Percentiles rank a stretch among this genome's conserved stretches.
Conservation (phyloP, 306 rosid species). For the Citrullus amarus region DNA sequence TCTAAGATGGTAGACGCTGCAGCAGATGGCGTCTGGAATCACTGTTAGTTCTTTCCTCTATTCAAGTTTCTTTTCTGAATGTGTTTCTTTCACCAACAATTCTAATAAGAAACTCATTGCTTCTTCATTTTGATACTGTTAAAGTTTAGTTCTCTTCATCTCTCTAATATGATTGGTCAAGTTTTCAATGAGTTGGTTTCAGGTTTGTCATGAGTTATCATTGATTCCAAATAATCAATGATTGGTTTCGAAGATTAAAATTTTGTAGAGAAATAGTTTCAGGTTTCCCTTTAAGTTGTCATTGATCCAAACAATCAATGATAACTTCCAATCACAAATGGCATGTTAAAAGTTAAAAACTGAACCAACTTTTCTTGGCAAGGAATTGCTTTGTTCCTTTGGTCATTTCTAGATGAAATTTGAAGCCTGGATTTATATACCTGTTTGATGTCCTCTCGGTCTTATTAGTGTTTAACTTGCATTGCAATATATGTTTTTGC, state of each 20-base stretch:
- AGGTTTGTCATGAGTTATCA: not conserved
- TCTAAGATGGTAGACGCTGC: slow-evolving; percentile 41
- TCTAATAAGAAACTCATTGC: not conserved
- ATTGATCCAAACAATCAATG: not conserved
- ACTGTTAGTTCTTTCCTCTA: slow-evolving; percentile 32
- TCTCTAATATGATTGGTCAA: not conserved
- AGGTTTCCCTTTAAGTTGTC: not conserved
- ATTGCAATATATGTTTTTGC: not conserved
- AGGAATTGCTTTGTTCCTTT: not conserved
- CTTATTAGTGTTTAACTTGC: not conserved
- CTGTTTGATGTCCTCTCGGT: not conserved
- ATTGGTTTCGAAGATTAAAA: too few species aligned
- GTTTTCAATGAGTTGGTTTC: not conserved
- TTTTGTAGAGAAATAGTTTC: not conserved
- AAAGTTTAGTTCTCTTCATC: not conserved
- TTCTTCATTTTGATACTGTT: not conserved
- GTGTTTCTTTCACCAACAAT: not conserved
- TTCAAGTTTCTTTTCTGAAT: not conserved
- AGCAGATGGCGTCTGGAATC: slow-evolving; percentile 50
- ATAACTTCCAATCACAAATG: not conserved
- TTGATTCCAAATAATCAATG: too few species aligned
- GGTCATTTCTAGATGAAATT: not conserved
- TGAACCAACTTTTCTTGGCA: not conserved
- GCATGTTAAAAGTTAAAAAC: not conserved
- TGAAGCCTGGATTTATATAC: not conserved